Evolutionary conservation across 345 rosid species (phyloP).

Genomic region (Hibiscus trionum): DNA sequence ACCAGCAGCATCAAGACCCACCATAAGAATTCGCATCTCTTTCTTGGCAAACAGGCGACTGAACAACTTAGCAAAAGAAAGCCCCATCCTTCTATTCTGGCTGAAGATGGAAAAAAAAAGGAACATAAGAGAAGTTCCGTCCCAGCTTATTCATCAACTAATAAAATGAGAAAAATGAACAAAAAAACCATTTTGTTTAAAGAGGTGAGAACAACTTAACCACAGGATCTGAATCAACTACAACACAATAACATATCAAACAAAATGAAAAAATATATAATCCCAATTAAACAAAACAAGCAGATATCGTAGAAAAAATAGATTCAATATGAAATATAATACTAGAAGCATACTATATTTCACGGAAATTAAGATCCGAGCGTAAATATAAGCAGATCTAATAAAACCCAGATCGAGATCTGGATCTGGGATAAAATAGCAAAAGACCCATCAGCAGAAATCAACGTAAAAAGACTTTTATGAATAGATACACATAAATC

Average conservation of each 20-base stretch:
- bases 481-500: neutral
- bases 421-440: constrained; percentile 2
- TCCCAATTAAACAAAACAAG: neutral
- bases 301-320: neutral
- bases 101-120: neutral
- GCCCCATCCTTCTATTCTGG: constrained; percentile 39
- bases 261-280: neutral
- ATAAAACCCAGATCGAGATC: constrained; percentile 18
- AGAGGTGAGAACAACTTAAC: neutral
- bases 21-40: constrained; percentile 76
- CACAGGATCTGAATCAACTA: neutral
- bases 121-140: neutral
- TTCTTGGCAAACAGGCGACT: constrained; percentile 64
- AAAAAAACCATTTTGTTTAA: neutral
- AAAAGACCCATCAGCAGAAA: neutral
- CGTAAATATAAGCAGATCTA: neutral
- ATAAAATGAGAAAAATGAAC: neutral
- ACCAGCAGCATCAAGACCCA: constrained; percentile 82
- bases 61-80: constrained; percentile 55
- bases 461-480: too few species aligned
- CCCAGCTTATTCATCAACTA: neutral
- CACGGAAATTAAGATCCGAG: neutral
- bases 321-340: neutral
- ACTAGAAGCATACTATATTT: neutral
- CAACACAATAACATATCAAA: neutral